Base-by-base conservation (phyloP, 2,329 filamentous ascomycete species). In the Juglanconis juglandina region DNA sequence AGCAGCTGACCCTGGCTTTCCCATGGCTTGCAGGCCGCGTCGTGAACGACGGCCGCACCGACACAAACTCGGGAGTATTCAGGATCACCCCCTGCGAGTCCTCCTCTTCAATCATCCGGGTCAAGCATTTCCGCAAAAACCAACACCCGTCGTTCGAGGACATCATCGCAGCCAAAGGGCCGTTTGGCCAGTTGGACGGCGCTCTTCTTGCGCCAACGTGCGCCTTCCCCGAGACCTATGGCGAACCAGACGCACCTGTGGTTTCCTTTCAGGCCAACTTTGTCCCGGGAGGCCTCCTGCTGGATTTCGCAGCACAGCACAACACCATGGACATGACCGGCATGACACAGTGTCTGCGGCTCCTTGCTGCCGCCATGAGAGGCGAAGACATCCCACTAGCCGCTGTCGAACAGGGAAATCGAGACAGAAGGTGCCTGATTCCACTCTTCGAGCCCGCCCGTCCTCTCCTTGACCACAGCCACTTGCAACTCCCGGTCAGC, bases 251-350 rank as follows among this genome's bases (percentile, higher is more conserved):
- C 10, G 65, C 53, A 17, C 66, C 66, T 14, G 62, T 65, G 11
- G 56, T 66, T 10, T 57, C 64, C 11, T 37, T 70, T 4, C 69
- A 72, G 58, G 64, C 60, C 46, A 71, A 60, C 55, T 68, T 69
- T 48, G 62, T 72, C 33, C 63, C 65, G 37, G 69, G 67, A 24
- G 71, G 70, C 6, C 47, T 70, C 35, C 53, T 72, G 11, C 61
- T 73, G 3, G 68, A 64, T 39, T 65, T 68, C 51, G 62, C 61
- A 4, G 64, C 63, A 14, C 69, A 73, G 46, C 72, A 73, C 58
- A 73, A 67, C 47, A 64, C 70, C 34, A 65, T 71, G 32, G 71
- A 72, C 53, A 68, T 66, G 48, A 69, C 60, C 8, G 69, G 66
- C 10, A 65, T 66, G 17, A 62, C 66, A 47, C 32, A 24, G 1